Evolutionary conservation across 2,329 filamentous ascomycete species (phyloP).

Genomic region (Ophiostoma triangulosporum): DNA sequence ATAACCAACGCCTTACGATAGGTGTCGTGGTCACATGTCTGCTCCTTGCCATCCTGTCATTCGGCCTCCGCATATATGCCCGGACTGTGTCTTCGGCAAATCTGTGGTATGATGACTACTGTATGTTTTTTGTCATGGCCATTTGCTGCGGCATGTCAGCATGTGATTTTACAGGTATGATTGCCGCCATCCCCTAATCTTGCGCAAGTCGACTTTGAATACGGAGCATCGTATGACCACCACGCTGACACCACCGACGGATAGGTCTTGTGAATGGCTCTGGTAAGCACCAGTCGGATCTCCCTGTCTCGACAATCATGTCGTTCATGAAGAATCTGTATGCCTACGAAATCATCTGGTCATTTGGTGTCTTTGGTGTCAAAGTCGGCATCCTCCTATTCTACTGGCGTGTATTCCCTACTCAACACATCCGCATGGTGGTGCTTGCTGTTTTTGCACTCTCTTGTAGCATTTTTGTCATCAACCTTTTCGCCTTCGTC

Average conservation of each 20-base stretch:
- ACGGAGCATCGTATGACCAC: not conserved
- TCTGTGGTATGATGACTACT: constrained; percentile 12
- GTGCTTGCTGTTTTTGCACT: constrained; percentile 4
- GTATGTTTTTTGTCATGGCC: constrained; percentile 11
- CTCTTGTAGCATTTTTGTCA: constrained; percentile 2
- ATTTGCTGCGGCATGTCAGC: constrained; percentile 9
- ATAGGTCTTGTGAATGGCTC: constrained; percentile 8
- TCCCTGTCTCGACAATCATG: not conserved
- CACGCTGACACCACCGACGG: not conserved
- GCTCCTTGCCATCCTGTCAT: constrained; percentile 6
- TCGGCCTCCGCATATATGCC: constrained; percentile 7
- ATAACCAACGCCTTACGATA: constrained; percentile 9
- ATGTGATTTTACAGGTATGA: constrained; percentile 6
- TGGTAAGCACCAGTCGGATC: constrained; percentile 9
- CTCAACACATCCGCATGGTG: constrained; percentile 3
- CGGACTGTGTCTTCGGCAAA: constrained; percentile 7
- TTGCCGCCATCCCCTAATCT: not conserved
- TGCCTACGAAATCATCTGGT: constrained; percentile 12
- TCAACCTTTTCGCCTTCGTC: constrained; percentile 10
- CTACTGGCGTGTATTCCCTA: constrained; percentile 12
- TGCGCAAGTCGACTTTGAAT: not conserved
- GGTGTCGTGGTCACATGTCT: constrained; percentile 10
- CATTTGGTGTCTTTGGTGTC: constrained; percentile 9
- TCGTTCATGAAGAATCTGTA: constrained; percentile 12
- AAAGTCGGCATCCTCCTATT: constrained; percentile 13